Evolutionary conservation across 495 filamentous ascomycete species (phyloP), one percentile per base, ranked within the genome.

Genomic region (Aspergillus conjunctus): DNA sequence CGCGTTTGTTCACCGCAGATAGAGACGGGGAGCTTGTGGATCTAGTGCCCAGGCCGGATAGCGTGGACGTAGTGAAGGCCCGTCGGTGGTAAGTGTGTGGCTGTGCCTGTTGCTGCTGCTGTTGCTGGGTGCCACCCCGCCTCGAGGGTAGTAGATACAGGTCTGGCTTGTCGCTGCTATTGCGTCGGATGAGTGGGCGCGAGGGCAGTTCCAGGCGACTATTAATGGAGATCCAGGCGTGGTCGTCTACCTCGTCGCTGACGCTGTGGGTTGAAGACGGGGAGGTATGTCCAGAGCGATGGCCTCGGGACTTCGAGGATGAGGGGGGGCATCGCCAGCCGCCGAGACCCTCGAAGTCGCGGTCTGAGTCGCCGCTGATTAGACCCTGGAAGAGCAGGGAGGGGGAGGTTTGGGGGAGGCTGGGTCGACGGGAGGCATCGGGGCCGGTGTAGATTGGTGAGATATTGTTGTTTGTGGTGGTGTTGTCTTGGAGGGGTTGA

Each of bases 271-370:
- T 30, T 18, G 60, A 22, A n/a, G 78, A 72, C n/a, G 79, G 78
- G 12, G 83, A 76, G 12, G 76, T 71, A 7, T 72, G 72, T 11
- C 54, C 55, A 9, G 72, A 72, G 21, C 70, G 70, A 15, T 84
- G 59, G 7, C 60, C 69, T 3, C 56, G 63, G 22, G 56, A 37
- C 17, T 52, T 63, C 1, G 64, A 62, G 15, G 66, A 56, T 32
- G 66, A 56, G 6, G 61, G 50, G 31, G 69, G 72, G 20, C 69
- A 69, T 54, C 88, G 78, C 90, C 90, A 93, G 1, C 91, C 91
- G 12, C 91, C 91, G 3, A 95, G 81, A n/a, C 90, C 91, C 74
- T 95, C 91, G 65, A 88, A 95, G 73, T 95, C 91, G 6, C 91
- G 80, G 53, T 82, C 79, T 20, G 82, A 65, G 51, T 77, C 68